A percentile compares a stretch with the other conserved stretches of the same genome.
phyloP scores from a whole-genome alignment of 805 yeast species.

The Candida nanaspora region DNA sequence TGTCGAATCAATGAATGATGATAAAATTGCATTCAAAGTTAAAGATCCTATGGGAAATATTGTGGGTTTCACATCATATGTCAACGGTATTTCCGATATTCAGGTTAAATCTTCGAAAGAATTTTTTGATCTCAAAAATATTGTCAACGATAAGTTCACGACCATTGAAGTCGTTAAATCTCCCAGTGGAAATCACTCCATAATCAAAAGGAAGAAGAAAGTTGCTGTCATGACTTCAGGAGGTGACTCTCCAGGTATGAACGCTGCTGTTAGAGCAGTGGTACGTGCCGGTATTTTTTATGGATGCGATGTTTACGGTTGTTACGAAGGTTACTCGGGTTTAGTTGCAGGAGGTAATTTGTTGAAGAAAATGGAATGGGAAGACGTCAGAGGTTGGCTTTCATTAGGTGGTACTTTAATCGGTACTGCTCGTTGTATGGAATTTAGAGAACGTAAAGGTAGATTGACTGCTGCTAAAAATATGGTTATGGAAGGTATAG shows the following conservation, averaged over 20 bases:
- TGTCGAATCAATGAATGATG: conserved; percentile 4
- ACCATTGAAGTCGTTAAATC: background rate
- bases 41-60: conserved; percentile 62
- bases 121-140: conserved; percentile 15
- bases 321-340: conserved; percentile 72
- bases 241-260: conserved; percentile 81
- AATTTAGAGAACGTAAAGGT: conserved; percentile 60
- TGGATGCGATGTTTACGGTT: conserved; percentile 61
- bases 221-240: conserved; percentile 79
- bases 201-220: conserved; percentile 22
- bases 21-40: conserved; percentile 26
- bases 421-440: conserved; percentile 72
- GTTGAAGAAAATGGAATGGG: conserved; percentile 62
- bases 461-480: conserved; percentile 57
- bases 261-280: conserved; percentile 68
- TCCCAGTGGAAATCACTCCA: background rate
- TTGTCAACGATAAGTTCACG: no score
- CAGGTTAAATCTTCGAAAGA: conserved; percentile 26
- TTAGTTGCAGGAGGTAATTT: conserved; percentile 58
- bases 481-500: conserved; percentile 64
- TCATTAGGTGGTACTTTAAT: conserved; percentile 70
- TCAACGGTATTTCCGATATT: conserved; percentile 28
- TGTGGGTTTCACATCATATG: conserved; percentile 46
- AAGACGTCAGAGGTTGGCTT: conserved; percentile 65
- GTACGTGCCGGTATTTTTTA: conserved; percentile 59